A percentile compares a stretch with the other conserved stretches of the same genome.
Conservation (phyloP, 108 stramenopile species). For the Cyclotella baltica region DNA sequence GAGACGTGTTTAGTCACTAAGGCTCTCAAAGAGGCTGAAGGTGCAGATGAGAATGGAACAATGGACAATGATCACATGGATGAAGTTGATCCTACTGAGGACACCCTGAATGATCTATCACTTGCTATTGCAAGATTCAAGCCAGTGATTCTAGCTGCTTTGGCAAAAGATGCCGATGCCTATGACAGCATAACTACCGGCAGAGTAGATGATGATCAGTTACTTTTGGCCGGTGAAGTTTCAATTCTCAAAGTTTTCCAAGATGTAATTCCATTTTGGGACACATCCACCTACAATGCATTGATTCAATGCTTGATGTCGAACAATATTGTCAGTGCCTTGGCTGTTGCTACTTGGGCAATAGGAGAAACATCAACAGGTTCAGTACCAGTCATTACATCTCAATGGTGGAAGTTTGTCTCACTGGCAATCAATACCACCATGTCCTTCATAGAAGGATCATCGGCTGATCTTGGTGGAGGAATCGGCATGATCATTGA, state of each 20-base stretch:
- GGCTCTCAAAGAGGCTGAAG: constrained; percentile 30
- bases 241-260: constrained; percentile 50
- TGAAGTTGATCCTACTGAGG: constrained; percentile 55
- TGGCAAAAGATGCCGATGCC: constrained; percentile 63
- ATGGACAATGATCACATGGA: constrained; percentile 37
- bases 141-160: constrained; percentile 49
- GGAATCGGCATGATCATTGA: constrained; percentile 59
- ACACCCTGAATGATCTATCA: constrained; percentile 46
- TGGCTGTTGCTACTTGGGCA: constrained; percentile 64
- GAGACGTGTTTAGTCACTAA: constrained; percentile 21
- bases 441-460: constrained; percentile 18
- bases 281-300: constrained; percentile 33
- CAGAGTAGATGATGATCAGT: constrained; percentile 49
- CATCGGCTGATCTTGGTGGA: constrained; percentile 38
- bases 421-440: constrained; percentile 43
- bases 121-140: constrained; percentile 60
- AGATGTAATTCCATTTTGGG: constrained; percentile 45
- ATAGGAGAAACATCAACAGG: constrained; percentile 48
- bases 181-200: constrained; percentile 44
- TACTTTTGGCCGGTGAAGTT: constrained; percentile 56
- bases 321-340: constrained; percentile 46
- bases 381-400: constrained; percentile 10
- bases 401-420: constrained; percentile 64
- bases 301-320: constrained; percentile 53
- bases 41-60: constrained; percentile 5